Evolutionary conservation across 1,284 basidiomycete species (phyloP).

Genomic region (Pyrrhoderma lamaoense): DNA sequence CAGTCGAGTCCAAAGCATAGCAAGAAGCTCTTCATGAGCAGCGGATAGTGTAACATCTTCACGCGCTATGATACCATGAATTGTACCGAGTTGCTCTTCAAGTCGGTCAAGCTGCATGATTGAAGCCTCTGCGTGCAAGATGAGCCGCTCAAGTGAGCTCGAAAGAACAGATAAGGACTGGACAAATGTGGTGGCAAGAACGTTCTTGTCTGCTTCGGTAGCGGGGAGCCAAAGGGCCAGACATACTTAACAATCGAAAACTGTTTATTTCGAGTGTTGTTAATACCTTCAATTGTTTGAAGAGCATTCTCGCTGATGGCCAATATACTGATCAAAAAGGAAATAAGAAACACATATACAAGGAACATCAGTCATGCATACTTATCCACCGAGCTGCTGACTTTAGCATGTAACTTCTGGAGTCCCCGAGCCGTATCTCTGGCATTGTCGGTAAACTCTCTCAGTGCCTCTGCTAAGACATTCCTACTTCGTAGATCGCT

Average conservation of each 20-base stretch:
- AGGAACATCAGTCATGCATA: constrained; percentile 28
- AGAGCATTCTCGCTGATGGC: constrained; percentile 65
- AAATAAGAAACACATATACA: neutral
- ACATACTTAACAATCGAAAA: constrained; percentile 34
- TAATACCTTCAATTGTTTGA: constrained; percentile 40
- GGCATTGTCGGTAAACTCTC: constrained; percentile 50
- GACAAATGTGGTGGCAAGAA: constrained; percentile 46
- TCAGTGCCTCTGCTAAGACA: constrained; percentile 42
- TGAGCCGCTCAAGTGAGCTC: constrained; percentile 42
- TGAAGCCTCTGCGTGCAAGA: constrained; percentile 54
- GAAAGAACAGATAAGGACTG: constrained; percentile 56
- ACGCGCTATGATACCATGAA: constrained; percentile 50
- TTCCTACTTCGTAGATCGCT: constrained; percentile 56
- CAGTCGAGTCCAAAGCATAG: constrained; percentile 57
- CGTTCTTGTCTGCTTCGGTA: constrained; percentile 30
- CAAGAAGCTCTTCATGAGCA: constrained; percentile 47
- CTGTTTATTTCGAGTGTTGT: constrained; percentile 25
- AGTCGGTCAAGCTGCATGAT: constrained; percentile 48
- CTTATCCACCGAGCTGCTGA: constrained; percentile 64
- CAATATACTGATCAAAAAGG: constrained; percentile 45
- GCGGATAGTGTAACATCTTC: constrained; percentile 43
- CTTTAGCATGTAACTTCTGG: constrained; percentile 50
- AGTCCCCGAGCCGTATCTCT: constrained; percentile 50
- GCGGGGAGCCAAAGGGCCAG: constrained; percentile 35
- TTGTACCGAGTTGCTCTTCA: constrained; percentile 46